phyloP scores from a whole-genome alignment of 768 basidiomycete species.

The Hysterangium stoloniferum region DNA sequence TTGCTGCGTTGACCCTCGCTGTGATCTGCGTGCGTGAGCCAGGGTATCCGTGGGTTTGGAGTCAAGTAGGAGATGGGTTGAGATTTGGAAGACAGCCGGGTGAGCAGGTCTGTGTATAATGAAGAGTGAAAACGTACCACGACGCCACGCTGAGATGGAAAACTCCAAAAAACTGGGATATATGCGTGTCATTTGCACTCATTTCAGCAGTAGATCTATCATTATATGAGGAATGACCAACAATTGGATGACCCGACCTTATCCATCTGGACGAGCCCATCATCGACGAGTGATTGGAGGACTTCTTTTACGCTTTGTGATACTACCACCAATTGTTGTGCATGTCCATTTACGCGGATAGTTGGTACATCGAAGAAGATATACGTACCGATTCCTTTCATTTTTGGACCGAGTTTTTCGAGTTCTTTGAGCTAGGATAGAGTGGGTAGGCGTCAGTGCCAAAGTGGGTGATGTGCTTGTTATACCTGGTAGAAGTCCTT shows the following conservation, averaged over 20 bases:
- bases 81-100: not conserved
- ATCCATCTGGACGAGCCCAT: conserved; percentile 77
- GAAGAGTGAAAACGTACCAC: conserved; percentile 37
- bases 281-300: conserved; percentile 78
- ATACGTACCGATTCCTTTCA: conserved; percentile 78
- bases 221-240: conserved; percentile 29
- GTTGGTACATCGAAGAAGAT: not conserved
- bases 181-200: conserved; percentile 23
- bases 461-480: not conserved
- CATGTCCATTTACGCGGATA: too few relatives aligned
- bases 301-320: conserved; percentile 91
- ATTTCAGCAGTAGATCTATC: not conserved
- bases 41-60: too few relatives aligned
- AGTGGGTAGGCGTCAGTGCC: not conserved
- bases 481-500: conserved; percentile 74
- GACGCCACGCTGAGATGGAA: conserved; percentile 81
- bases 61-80: not conserved
- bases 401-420: conserved; percentile 81
- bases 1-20: conserved; percentile 42
- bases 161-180: conserved; percentile 84
- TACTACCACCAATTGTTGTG: conserved; percentile 35
- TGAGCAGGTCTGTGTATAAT: too few relatives aligned
- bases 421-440: conserved; percentile 77
- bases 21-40: conserved; percentile 39
- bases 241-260: conserved; percentile 96